phyloP scores from a whole-genome alignment of 2,329 filamentous ascomycete genomes.

The Chaetomium strumarium region DNA sequence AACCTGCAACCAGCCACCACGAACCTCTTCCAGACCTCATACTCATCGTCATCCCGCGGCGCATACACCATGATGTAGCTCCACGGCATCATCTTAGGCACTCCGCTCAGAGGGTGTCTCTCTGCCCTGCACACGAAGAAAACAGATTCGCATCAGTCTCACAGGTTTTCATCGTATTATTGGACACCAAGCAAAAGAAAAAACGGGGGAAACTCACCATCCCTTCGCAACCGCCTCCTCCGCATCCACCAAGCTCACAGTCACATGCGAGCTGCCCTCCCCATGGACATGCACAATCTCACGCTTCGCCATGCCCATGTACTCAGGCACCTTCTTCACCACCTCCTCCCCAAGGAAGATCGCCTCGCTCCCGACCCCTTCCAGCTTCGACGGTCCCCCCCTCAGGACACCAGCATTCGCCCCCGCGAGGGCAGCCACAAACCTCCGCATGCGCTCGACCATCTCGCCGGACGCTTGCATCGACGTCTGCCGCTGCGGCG shows the following conservation, averaged over 20 bases:
- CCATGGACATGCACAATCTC: constrained; percentile 36
- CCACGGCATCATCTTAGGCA: constrained; percentile 27
- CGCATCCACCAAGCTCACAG: constrained; percentile 35
- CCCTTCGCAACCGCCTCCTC: constrained; percentile 30
- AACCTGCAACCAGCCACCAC: constrained; percentile 17
- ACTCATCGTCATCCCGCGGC: constrained; percentile 33
- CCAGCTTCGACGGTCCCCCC: constrained; percentile 27
- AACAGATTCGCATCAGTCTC: background rate
- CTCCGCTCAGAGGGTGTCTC: constrained; percentile 33
- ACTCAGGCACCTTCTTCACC: constrained; percentile 9
- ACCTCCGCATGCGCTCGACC: constrained; percentile 24
- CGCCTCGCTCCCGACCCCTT: constrained; percentile 29
- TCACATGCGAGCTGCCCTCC: constrained; percentile 36
- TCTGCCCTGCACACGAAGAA: constrained; percentile 33
- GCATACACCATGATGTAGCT: constrained; percentile 38
- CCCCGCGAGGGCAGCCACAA: constrained; percentile 22
- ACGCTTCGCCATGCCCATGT: constrained; percentile 20
- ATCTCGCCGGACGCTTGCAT: constrained; percentile 18
- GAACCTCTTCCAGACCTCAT: constrained; percentile 28
- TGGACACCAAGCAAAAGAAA: background rate
- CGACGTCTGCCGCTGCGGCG: constrained; percentile 36
- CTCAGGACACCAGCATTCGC: constrained; percentile 29
- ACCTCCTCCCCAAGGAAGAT: constrained; percentile 23
- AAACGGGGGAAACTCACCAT: constrained; percentile 19
- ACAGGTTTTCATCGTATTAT: too few species aligned